Conservation (phyloP, 2,329 filamentous ascomycete species). For the Fusarium sp. region DNA sequence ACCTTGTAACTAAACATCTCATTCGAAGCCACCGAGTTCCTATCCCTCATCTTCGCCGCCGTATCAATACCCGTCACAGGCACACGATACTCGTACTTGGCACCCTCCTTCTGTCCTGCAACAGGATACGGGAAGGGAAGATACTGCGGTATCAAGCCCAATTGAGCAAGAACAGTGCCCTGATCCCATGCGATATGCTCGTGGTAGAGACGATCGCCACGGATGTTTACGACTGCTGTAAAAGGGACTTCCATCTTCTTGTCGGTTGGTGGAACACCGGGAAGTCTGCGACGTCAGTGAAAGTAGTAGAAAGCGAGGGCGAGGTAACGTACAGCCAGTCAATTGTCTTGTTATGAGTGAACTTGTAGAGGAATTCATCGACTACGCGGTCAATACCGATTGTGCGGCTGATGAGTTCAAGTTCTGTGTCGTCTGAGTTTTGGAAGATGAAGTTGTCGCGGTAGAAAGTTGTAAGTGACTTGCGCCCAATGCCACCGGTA, state of each 20-base stretch:
- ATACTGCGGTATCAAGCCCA: slow-evolving; percentile 65
- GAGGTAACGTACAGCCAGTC: slow-evolving; percentile 70
- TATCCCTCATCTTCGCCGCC: slow-evolving; percentile 45
- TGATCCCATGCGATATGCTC: slow-evolving; percentile 77
- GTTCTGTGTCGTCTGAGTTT: slow-evolving; percentile 71
- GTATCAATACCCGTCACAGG: slow-evolving; percentile 46
- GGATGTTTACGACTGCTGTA: slow-evolving; percentile 68
- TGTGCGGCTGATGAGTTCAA: slow-evolving; percentile 76
- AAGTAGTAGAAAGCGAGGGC: fast-evolving
- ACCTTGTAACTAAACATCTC: slow-evolving; percentile 42
- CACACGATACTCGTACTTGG: slow-evolving; percentile 42
- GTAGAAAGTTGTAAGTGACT: slow-evolving; percentile 72
- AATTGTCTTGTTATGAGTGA: slow-evolving; percentile 69
- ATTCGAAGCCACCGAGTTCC: slow-evolving; percentile 44
- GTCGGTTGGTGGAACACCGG: slow-evolving; percentile 64
- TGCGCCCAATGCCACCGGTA: slow-evolving; percentile 74
- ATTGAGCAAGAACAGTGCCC: slow-evolving; percentile 66
- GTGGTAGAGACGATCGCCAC: slow-evolving; percentile 69
- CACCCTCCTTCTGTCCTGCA: slow-evolving; percentile 43
- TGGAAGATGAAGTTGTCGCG: slow-evolving; percentile 76
- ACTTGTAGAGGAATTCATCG: slow-evolving; percentile 73
- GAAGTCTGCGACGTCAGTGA: slow-evolving; percentile 46
- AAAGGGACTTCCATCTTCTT: slow-evolving; percentile 65
- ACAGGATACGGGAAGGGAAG: slow-evolving; percentile 68
- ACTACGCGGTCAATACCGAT: slow-evolving; percentile 76